Conservation (phyloP, 768 basidiomycete species). For the Tylopilus felleus region DNA sequence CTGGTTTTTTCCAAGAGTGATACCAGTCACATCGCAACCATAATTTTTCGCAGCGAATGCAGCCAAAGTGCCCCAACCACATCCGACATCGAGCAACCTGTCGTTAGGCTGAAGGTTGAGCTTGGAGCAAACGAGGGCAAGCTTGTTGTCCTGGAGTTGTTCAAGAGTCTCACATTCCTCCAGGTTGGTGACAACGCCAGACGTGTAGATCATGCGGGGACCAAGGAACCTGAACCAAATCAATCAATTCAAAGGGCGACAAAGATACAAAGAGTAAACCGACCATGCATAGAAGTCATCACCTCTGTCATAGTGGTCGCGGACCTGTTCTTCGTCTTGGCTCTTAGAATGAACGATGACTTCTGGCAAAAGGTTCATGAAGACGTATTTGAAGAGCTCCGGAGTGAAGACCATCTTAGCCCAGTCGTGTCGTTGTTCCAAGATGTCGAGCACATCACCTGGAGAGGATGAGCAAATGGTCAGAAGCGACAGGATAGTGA, state of each 20-base stretch:
- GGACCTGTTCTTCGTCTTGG: constrained; percentile 95
- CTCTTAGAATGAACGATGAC: constrained; percentile 85
- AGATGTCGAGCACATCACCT: constrained; percentile 91
- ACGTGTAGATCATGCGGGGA: constrained; percentile 96
- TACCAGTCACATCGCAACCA: constrained; percentile 92
- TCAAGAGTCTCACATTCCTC: constrained; percentile 80
- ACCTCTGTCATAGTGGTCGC: constrained; percentile 94
- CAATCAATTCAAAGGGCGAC: neutral
- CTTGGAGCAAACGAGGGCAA: constrained; percentile 92
- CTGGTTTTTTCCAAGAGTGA: constrained; percentile 90
- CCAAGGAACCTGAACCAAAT: constrained; percentile 72
- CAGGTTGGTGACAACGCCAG: constrained; percentile 76
- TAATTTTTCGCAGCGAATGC: constrained; percentile 98
- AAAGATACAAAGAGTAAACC: neutral
- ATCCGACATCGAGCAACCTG: constrained; percentile 79
- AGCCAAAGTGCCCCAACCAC: constrained; percentile 95
- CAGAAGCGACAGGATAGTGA: neutral
- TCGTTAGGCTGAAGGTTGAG: constrained; percentile 86
- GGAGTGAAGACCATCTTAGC: constrained; percentile 86
- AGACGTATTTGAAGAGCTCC: constrained; percentile 92
- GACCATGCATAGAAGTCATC: constrained; percentile 94
- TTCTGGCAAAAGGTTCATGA: constrained; percentile 85
- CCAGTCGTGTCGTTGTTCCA: constrained; percentile 97
- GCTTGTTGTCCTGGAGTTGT: constrained; percentile 97
- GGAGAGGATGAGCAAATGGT: neutral